Conservation (phyloP, 192 early-diverging fungal genomes). For the Phlyctochytrium bullatum region DNA sequence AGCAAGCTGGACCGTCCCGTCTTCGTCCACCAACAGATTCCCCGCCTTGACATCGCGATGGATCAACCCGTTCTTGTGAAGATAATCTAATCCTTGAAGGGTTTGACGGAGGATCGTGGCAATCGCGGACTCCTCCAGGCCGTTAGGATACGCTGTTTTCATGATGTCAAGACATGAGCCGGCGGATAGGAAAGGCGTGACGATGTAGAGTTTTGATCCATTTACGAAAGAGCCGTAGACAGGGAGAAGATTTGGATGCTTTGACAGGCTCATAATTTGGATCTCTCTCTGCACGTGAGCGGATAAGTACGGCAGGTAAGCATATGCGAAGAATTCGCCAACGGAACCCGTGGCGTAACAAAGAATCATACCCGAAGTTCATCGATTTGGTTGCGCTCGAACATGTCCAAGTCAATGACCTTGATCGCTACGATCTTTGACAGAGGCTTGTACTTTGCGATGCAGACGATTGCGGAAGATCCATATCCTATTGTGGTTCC, state of each 20-base stretch:
- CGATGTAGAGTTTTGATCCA: slow-evolving; percentile 75
- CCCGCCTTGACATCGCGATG: slow-evolving; percentile 72
- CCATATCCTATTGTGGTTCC: slow-evolving; percentile 64
- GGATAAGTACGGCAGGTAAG: no score
- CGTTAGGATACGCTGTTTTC: slow-evolving; percentile 79
- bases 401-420: slow-evolving; percentile 86
- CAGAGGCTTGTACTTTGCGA: slow-evolving; percentile 70
- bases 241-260: slow-evolving; percentile 78
- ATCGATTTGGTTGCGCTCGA: slow-evolving; percentile 89
- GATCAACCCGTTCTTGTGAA: slow-evolving; percentile 62
- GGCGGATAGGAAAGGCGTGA: slow-evolving; percentile 70
- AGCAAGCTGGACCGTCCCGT: slow-evolving; percentile 60
- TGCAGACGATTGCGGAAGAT: slow-evolving; percentile 81
- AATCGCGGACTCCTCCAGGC: slow-evolving; percentile 76
- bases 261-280: slow-evolving; percentile 82
- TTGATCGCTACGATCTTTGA: slow-evolving; percentile 73
- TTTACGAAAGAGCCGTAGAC: slow-evolving; percentile 83
- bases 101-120: slow-evolving; percentile 79
- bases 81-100: slow-evolving; percentile 62
- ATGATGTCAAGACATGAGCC: slow-evolving; percentile 88
- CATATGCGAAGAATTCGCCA: not conserved
- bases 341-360: slow-evolving; percentile 16
- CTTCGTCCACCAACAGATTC: slow-evolving; percentile 60
- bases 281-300: slow-evolving; percentile 66
- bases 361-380: slow-evolving; percentile 78